These are phyloP conservation scores for Hymenoscyphus linearis DNA, from an alignment of 2,329 filamentous ascomycete genomes.

Conservation along the genomic window DNA sequence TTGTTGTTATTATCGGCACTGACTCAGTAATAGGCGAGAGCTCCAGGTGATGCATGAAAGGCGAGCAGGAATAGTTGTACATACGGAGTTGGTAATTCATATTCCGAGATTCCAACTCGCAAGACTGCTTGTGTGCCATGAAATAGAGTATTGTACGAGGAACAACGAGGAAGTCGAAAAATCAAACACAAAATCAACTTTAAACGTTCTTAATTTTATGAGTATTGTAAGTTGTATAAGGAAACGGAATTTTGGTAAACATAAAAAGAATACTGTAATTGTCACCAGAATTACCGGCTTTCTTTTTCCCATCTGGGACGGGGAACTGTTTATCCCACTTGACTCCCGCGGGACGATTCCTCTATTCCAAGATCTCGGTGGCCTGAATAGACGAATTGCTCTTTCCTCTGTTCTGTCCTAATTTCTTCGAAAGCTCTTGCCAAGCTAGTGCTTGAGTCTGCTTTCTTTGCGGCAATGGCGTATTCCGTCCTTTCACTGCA, in stretches of 20 bases:
- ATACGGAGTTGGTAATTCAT: conserved; percentile 22
- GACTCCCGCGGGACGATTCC: no score
- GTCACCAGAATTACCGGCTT: no score
- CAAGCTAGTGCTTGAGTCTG: not conserved
- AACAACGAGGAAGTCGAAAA: not conserved
- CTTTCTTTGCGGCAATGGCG: not conserved
- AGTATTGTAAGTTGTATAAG: no score
- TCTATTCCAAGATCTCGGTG: not conserved
- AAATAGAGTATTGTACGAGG: not conserved
- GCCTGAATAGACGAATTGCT: not conserved
- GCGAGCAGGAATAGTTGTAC: conserved; percentile 29
- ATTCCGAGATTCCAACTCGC: not conserved
- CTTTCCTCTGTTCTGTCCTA: not conserved
- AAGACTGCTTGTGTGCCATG: not conserved
- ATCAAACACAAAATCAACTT: not conserved
- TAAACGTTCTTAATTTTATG: not conserved
- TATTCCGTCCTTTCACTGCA: not conserved
- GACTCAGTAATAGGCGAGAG: conserved; percentile 42
- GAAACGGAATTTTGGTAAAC: no score
- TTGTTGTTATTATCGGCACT: conserved; percentile 8
- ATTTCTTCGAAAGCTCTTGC: not conserved
- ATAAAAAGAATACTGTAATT: no score
- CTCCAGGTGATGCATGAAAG: conserved; percentile 43
- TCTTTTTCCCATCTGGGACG: no score
- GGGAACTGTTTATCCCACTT: no score